Evolutionary conservation across 139 green algal species (phyloP), one percentile per base, ranked within the genome.

Genomic region (Asterochloris erici): DNA sequence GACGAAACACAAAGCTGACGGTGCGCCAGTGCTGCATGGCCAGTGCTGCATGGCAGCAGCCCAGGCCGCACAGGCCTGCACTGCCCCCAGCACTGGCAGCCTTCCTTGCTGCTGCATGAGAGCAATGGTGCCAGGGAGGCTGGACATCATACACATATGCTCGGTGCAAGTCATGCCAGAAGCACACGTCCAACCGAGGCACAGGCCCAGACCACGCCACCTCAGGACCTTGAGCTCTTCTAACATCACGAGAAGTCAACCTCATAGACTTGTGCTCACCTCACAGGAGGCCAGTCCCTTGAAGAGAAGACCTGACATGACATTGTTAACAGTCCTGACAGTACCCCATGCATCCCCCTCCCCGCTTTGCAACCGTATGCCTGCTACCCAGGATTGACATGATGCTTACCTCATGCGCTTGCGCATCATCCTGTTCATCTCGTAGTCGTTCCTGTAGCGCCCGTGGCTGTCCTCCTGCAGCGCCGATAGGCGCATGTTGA

Each of bases 381-480:
- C 64, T 90, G 85, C 19, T 86, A 70, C 16, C 23, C 54, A 81
- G 26, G 15, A n/a, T 21, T 4, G 6, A 68, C n/a, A 15, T 23
- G 14, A 71, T 0, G 19, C 82, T 0, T 62, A 86, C 83, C 83
- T 79, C 12, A 83, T 38, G 19, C 68, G 64, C 21, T 81, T 82
- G 0, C 91, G 64, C 28, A 94, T 85, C 69, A 63, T 62, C 73
- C 85, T 87, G 89, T 96, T 96, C 23, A 90, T 79, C 10, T 77
- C 73, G 73, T 91, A 94, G n/a, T 86, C 82, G 74, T 95, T 86
- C 68, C 73, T 81, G 79, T 90, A 81, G 73, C 87, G 80, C 24
- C 38, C 81, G 10, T 23, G 54, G 83, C 84, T 80, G n/a, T 85
- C 80, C 13, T 90, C 85, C n/a, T 84, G 75, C 73, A 94, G 81